These are phyloP conservation scores for Sanghuangporus weigelae DNA, from an alignment of 1,284 basidiomycete species.

Conservation along the genomic window DNA sequence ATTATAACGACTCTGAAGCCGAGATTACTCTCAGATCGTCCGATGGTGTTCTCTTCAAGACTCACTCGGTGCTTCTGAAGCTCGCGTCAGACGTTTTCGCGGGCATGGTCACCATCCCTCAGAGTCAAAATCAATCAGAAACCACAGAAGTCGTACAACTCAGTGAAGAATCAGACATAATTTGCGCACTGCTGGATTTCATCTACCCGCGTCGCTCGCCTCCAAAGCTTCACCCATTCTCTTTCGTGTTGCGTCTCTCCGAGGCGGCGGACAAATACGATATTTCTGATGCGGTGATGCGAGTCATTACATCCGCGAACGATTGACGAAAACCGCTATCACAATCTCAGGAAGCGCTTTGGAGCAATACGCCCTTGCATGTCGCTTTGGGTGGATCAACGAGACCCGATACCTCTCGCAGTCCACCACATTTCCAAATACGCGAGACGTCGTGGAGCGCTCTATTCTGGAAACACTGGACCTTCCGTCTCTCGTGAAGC, in stretches of 20 bases:
- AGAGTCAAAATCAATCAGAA: too few species aligned
- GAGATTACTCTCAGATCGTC: slow-evolving; percentile 9
- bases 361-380: slow-evolving; percentile 36
- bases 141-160: background rate
- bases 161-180: background rate
- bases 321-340: slow-evolving; percentile 15
- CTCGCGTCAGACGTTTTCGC: slow-evolving; percentile 11
- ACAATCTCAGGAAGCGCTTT: slow-evolving; percentile 29
- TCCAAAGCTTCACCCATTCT: background rate
- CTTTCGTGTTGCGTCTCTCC: background rate
- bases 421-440: slow-evolving; percentile 2
- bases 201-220: slow-evolving; percentile 9
- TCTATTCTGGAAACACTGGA: slow-evolving; percentile 1
- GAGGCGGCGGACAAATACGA: slow-evolving; percentile 12
- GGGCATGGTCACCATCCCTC: slow-evolving; percentile 4
- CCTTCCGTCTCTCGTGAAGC: slow-evolving; percentile 1
- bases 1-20: slow-evolving; percentile 3
- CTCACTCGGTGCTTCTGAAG: slow-evolving; percentile 11
- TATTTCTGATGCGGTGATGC: slow-evolving; percentile 1
- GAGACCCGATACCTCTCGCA: slow-evolving; percentile 28
- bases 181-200: slow-evolving; percentile 4
- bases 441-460: background rate
- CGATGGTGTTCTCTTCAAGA: slow-evolving; percentile 12
- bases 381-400: slow-evolving; percentile 38
- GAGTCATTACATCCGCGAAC: background rate